Percentiles rank a stretch among this genome's conserved stretches.
Evolutionary conservation across 2,329 filamentous ascomycete species (phyloP).

Genomic region (Zymoseptoria ardabiliae): DNA sequence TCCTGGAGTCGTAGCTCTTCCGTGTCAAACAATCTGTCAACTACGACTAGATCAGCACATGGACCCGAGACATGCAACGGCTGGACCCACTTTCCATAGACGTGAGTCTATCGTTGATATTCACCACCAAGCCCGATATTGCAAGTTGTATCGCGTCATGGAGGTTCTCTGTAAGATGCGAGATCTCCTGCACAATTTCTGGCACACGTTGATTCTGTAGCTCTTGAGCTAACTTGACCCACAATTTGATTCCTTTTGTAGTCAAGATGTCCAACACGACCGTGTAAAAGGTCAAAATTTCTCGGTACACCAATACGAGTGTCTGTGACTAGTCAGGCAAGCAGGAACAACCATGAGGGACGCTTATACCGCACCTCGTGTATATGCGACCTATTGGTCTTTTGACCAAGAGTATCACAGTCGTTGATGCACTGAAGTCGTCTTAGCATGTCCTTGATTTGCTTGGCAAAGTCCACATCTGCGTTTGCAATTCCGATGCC

Average conservation of each 20-base stretch:
- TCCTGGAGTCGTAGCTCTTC: not conserved
- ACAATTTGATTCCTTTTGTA: not conserved
- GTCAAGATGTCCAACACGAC: not conserved
- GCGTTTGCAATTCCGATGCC: not conserved
- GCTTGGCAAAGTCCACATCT: not conserved
- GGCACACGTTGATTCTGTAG: not conserved
- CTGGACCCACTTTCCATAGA: not conserved
- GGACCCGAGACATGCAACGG: not conserved
- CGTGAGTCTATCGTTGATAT: not conserved
- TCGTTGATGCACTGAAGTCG: not conserved
- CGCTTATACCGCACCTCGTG: not conserved
- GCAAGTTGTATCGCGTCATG: not conserved
- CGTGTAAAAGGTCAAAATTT: not conserved
- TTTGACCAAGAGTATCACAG: not conserved
- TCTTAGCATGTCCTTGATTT: not conserved
- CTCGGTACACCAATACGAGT: not conserved
- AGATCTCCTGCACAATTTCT: not conserved
- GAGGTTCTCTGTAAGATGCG: not conserved
- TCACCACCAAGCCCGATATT: not conserved
- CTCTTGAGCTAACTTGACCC: not conserved
- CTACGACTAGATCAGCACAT: not conserved
- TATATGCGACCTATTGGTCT: not conserved
- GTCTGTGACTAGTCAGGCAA: not conserved
- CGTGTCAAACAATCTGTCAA: not conserved
- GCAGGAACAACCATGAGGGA: not conserved